Base-by-base conservation (phyloP, 257 asterid genomes). In the Nemophila menziesii region DNA sequence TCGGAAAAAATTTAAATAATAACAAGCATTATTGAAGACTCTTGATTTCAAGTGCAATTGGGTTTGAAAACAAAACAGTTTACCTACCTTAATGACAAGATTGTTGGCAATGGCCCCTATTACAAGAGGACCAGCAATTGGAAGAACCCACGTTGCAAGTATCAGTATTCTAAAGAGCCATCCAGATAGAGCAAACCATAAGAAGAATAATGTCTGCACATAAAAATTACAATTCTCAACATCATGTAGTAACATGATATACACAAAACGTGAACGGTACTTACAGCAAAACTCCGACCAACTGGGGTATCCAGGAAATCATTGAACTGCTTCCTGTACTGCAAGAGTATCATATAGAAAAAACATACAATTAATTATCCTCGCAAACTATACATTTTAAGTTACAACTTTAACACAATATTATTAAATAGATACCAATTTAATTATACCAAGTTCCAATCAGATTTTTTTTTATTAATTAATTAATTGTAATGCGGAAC, bases 151-250 rank as follows among this genome's bases (percentile, higher is more conserved):
- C 8, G 78, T 67, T n/a, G 92, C 82, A 44, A 90, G 61, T 56
- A 85, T 71, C 59, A 90, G 57, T 66, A 79, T 22, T 1, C 94
- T 85, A 55, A 85, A 90, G 53, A 90, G 74, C 98, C 94, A 90
- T 57, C 98, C 98, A 0, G 98, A 90, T 41, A 90, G 75, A 55
- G 92, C 92, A 74, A 90, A 90, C 98, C 98, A 90, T 24, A 90
- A n/a, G 54, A 90, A 85, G 81, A 85, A 79, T 43, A 85, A 48
- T 39, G 98, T 81, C 98, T 90, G 87, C 80, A 67, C 21, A 63
- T 2, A 42, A 16, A 51, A 17, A 26, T 19, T 41, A 50, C 40
- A 58, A 44, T 29, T 29, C 36, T 29, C 5, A 29, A 29, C 36
- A 29, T 29, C 36, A 29, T 7, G 12, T 29, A 29, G 36, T 29